phyloP scores from a whole-genome alignment of 164 flowering plant genomes.

The Tetracentron sinense region DNA sequence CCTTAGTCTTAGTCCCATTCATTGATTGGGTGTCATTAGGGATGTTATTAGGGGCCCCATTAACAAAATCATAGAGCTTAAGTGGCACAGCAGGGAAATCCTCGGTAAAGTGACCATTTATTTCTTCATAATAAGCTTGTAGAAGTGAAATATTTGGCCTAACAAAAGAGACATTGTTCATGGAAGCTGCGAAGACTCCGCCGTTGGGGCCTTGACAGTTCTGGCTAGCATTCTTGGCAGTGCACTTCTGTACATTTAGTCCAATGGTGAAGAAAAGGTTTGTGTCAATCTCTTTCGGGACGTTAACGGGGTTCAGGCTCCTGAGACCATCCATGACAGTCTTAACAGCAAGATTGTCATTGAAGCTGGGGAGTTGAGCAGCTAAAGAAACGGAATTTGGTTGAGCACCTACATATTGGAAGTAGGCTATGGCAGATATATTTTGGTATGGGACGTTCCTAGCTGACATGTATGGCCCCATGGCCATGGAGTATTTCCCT shows the following conservation, averaged over 20 bases:
- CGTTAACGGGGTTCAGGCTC: slow-evolving; percentile 34
- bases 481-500: slow-evolving; percentile 43
- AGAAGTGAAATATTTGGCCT: slow-evolving; percentile 46
- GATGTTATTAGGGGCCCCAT: slow-evolving; percentile 56
- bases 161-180: slow-evolving; percentile 56
- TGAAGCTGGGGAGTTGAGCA: slow-evolving; percentile 43
- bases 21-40: slow-evolving; percentile 44
- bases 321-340: slow-evolving; percentile 54
- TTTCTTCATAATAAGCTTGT: slow-evolving; percentile 45
- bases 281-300: slow-evolving; percentile 44
- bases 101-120: slow-evolving; percentile 41
- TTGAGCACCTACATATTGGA: slow-evolving; percentile 43
- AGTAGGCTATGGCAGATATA: slow-evolving; percentile 38
- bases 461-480: slow-evolving; percentile 38
- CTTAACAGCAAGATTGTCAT: slow-evolving; percentile 43
- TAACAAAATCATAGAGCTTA: slow-evolving; percentile 52
- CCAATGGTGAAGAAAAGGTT: slow-evolving; percentile 59
- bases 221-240: slow-evolving; percentile 36
- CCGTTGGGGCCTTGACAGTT: slow-evolving; percentile 43
- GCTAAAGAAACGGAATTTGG: slow-evolving; percentile 23
- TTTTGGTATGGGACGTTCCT: slow-evolving; percentile 26
- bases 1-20: slow-evolving; percentile 50
- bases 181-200: slow-evolving; percentile 53
- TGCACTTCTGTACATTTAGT: slow-evolving; percentile 45
- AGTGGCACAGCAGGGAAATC: slow-evolving; percentile 60